These are phyloP conservation scores for Acidiella bohemica DNA, from an alignment of 495 filamentous ascomycete genomes.

Conservation along the genomic window DNA sequence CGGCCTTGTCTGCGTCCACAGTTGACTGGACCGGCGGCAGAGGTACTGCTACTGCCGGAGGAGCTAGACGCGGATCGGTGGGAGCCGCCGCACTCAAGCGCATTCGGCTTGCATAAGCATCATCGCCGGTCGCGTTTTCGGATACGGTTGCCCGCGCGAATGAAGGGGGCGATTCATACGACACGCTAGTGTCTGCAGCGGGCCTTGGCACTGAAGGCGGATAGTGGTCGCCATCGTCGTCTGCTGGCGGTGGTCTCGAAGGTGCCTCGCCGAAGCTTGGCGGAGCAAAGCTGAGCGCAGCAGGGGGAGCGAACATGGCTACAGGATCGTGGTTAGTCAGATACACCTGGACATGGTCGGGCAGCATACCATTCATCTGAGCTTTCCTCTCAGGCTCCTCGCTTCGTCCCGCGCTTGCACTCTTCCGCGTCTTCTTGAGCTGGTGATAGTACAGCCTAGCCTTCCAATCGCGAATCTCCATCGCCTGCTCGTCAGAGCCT, in stretches of 20 bases:
- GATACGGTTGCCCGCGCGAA: too few relatives aligned
- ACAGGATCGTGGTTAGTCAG: too few relatives aligned
- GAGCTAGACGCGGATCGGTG: not conserved
- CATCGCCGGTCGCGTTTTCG: slow-evolving; percentile 20
- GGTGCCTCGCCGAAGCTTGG: slow-evolving; percentile 10
- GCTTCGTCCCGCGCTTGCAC: not conserved
- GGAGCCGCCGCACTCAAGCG: slow-evolving; percentile 31
- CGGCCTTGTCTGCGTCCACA: not conserved
- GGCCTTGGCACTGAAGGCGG: not conserved
- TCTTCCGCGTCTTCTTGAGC: slow-evolving; percentile 29
- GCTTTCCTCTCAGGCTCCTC: not conserved
- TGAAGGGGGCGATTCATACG: slow-evolving; percentile 2
- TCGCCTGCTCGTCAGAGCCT: slow-evolving; percentile 71
- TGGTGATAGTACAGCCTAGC: slow-evolving; percentile 67
- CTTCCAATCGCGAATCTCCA: slow-evolving; percentile 79
- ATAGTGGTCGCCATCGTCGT: slow-evolving; percentile 15
- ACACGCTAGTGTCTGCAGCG: not conserved
- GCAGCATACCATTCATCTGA: slow-evolving; percentile 9
- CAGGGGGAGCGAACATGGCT: slow-evolving; percentile 20
- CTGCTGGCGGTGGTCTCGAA: not conserved
- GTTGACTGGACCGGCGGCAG: too few relatives aligned
- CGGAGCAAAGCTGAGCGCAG: slow-evolving; percentile 16
- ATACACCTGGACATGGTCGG: too few relatives aligned
- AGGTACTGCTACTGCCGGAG: too few relatives aligned
- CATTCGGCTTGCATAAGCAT: slow-evolving; percentile 39